Conservation (phyloP, 2,329 filamentous ascomycete species). For the Trichoderma sp. region DNA sequence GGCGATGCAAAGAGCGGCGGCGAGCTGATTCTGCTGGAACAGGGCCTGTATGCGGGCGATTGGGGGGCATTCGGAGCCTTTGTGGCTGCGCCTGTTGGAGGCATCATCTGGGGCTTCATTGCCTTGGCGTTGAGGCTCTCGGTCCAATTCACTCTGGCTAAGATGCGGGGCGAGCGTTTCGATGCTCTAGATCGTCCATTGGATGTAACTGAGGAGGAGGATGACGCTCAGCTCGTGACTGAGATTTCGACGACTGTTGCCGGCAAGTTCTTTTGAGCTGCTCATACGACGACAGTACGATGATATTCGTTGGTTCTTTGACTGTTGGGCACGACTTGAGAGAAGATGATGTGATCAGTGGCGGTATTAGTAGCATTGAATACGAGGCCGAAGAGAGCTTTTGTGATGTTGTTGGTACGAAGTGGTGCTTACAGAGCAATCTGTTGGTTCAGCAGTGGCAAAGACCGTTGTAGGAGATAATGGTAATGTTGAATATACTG, state of each 20-base stretch:
- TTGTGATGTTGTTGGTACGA: background rate
- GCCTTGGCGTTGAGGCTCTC: constrained; percentile 59
- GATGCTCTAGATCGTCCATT: constrained; percentile 60
- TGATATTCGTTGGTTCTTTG: no score
- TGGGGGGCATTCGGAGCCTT: constrained; percentile 84
- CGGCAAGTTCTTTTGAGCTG: constrained; percentile 53
- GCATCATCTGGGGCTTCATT: constrained; percentile 65
- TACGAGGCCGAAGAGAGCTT: no score
- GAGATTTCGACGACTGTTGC: constrained; percentile 30
- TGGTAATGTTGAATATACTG: no score
- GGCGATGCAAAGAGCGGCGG: constrained; percentile 61
- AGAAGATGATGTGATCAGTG: background rate
- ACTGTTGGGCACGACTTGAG: no score
- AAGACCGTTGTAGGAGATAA: background rate
- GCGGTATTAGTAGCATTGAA: background rate
- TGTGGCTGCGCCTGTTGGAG: constrained; percentile 73
- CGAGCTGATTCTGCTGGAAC: constrained; percentile 66
- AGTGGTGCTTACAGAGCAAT: background rate
- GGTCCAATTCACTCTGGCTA: constrained; percentile 57
- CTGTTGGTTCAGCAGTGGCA: background rate
- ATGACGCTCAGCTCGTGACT: constrained; percentile 28
- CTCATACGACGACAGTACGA: no score
- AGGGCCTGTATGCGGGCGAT: constrained; percentile 71
- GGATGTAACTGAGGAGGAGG: constrained; percentile 26
- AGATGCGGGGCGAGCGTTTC: constrained; percentile 58